phyloP scores from a whole-genome alignment of 768 basidiomycete species.

The Xerocomellus amylosporus region DNA sequence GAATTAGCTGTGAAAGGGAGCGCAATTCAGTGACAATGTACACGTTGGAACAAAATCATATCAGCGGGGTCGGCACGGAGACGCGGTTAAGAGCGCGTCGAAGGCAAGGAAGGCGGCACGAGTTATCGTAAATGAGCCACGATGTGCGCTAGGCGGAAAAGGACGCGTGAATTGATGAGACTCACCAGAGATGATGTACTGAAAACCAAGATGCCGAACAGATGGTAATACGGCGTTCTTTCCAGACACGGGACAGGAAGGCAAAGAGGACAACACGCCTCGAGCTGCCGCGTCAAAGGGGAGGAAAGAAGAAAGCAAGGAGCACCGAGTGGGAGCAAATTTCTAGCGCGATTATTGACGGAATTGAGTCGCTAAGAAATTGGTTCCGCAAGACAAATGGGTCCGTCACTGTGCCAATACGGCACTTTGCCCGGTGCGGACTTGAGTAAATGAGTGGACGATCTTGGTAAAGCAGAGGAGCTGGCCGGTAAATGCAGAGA shows the following conservation, averaged over 20 bases:
- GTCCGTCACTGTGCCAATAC: slow-evolving; percentile 29
- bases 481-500: slow-evolving; percentile 13
- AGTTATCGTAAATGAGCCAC: slow-evolving; percentile 33
- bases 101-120: slow-evolving; percentile 18
- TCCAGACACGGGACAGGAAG: slow-evolving; percentile 21
- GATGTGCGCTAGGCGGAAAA: slow-evolving; percentile 28
- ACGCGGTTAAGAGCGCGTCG: slow-evolving; percentile 32
- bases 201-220: slow-evolving; percentile 24
- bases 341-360: slow-evolving; percentile 36
- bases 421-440: slow-evolving; percentile 27
- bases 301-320: slow-evolving; percentile 32
- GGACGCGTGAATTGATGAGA: slow-evolving; percentile 31
- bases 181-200: slow-evolving; percentile 35
- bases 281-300: slow-evolving; percentile 24
- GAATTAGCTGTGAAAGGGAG: slow-evolving; percentile 35
- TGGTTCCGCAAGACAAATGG: slow-evolving; percentile 36
- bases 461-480: slow-evolving; percentile 19
- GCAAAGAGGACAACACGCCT: slow-evolving; percentile 24
- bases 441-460: slow-evolving; percentile 28
- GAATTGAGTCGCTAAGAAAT: slow-evolving; percentile 37
- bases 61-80: slow-evolving; percentile 29
- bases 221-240: slow-evolving; percentile 16
- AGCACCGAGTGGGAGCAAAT: slow-evolving; percentile 29
- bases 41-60: slow-evolving; percentile 21
- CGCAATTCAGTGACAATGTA: slow-evolving; percentile 23